phyloP scores from a whole-genome alignment of 192 early-diverging fungal species.

The Dimargaris verticillata region DNA sequence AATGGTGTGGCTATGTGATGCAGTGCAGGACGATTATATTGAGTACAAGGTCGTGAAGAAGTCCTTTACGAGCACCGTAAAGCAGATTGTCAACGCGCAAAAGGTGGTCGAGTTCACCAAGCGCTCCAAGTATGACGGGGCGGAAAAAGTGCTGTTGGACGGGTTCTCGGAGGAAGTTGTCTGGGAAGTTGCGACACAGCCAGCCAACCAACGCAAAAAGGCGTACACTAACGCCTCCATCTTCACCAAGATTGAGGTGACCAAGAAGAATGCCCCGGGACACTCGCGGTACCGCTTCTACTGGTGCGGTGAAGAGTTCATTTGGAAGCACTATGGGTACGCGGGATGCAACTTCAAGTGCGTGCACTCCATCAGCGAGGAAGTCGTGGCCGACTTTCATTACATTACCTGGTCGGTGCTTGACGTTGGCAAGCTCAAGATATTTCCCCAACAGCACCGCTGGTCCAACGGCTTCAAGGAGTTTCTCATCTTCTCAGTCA shows the following conservation, averaged over 20 bases:
- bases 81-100: not conserved
- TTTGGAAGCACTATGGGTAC: conserved; percentile 3
- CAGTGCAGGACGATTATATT: no score
- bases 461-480: not conserved
- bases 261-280: not conserved
- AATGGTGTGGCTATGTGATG: no score
- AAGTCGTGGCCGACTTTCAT: not conserved
- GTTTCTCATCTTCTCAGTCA: conserved; percentile 1
- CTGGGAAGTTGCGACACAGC: not conserved
- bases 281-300: not conserved
- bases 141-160: not conserved
- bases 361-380: not conserved
- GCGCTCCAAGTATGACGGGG: not conserved
- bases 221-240: not conserved
- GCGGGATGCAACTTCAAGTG: conserved; percentile 1
- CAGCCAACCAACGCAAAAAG: not conserved
- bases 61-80: not conserved
- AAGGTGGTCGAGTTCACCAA: not conserved
- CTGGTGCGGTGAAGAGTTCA: conserved; percentile 7
- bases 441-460: not conserved
- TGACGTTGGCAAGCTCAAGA: not conserved
- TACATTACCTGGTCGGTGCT: not conserved
- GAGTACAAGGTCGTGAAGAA: conserved; percentile 7
- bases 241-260: not conserved
- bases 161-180: not conserved